Evolutionary conservation across 1,284 basidiomycete genomes (phyloP), one percentile per base, ranked within the genome.

Genomic region (Cryptococcus hybrid): DNA sequence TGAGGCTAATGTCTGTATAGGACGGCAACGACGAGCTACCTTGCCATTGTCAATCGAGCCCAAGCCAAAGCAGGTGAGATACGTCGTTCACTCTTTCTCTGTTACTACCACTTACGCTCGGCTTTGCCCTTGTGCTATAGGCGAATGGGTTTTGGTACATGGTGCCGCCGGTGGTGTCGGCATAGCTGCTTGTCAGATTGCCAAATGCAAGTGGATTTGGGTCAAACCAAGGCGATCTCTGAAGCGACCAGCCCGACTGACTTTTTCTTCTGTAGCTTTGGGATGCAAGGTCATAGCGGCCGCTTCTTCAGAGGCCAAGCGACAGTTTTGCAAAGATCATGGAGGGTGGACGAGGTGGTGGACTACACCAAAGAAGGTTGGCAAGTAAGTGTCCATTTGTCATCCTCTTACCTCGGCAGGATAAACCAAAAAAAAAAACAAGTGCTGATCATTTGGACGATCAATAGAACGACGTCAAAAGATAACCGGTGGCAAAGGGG

Each of bases 11-110:
- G 30, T 30, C 30, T 30, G 30, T 30, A n/a, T 2, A 73, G 71
- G n/a, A 93, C 90, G n/a, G 92, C 88, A 85, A 89, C 90, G 0
- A 95, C 92, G 0, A 88, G 86, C 62, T 95, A 94, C 66, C 91
- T 93, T 69, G 92, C 86, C 0, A 80, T 97, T 12, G 88, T 92
- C 0, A 88, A 88, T n/a, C 82, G 92, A 54, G 93, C 89, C 7
- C 79, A 88, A 59, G 77, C 91, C 38, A 85, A 90, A 71, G 73
- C 84, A 58, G 89, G 89, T 86, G 30, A 30, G 30, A 30, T 30
- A 47, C 44, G 45, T 39, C n/a, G 8, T 5, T 38, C 36, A 38
- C 5, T 54, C 30, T 30, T 30, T 4, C 30, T 30, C 30, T 3
- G 30, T 4, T 3, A 5, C 13, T 39, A 6, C 3, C 39, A 11